Conservation (phyloP, 768 basidiomycete species). For the Grammothele lineata region DNA sequence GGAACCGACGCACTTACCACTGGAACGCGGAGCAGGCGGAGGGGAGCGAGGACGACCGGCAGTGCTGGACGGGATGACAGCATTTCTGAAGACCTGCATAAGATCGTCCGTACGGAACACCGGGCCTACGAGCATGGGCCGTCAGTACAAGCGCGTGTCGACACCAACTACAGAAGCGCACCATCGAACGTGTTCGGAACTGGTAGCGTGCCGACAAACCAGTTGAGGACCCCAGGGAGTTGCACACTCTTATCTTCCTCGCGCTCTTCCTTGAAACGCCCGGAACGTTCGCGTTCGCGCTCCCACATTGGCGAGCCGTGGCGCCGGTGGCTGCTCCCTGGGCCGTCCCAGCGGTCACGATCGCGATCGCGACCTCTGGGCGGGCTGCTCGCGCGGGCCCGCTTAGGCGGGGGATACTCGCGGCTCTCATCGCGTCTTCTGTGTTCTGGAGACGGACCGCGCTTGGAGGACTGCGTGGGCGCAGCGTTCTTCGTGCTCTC, state of each 20-base stretch:
- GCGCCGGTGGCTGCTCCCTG: constrained; percentile 27
- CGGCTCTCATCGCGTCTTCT: constrained; percentile 41
- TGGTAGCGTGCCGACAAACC: constrained; percentile 83
- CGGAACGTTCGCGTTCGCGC: constrained; percentile 41
- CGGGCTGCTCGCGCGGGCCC: constrained; percentile 44
- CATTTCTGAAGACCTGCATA: constrained; percentile 78
- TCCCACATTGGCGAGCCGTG: constrained; percentile 45
- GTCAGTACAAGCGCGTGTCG: not conserved
- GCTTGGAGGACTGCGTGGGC: constrained; percentile 19
- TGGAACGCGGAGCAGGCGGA: constrained; percentile 41
- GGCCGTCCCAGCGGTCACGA: constrained; percentile 40
- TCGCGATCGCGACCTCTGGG: constrained; percentile 40
- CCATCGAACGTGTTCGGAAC: constrained; percentile 76
- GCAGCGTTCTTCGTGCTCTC: constrained; percentile 6
- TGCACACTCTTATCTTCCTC: constrained; percentile 45
- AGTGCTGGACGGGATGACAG: constrained; percentile 65
- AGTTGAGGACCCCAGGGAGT: constrained; percentile 54
- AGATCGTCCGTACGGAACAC: constrained; percentile 88
- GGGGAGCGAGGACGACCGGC: constrained; percentile 46
- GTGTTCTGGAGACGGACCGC: constrained; percentile 31
- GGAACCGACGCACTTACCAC: constrained; percentile 26
- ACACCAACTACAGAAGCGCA: constrained; percentile 33
- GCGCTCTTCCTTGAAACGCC: constrained; percentile 31
- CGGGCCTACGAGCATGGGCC: constrained; percentile 53
- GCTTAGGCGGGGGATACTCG: constrained; percentile 41